These are phyloP conservation scores for Hebeloma cylindrosporum DNA, from an alignment of 768 basidiomycete species.

Conservation along the genomic window DNA sequence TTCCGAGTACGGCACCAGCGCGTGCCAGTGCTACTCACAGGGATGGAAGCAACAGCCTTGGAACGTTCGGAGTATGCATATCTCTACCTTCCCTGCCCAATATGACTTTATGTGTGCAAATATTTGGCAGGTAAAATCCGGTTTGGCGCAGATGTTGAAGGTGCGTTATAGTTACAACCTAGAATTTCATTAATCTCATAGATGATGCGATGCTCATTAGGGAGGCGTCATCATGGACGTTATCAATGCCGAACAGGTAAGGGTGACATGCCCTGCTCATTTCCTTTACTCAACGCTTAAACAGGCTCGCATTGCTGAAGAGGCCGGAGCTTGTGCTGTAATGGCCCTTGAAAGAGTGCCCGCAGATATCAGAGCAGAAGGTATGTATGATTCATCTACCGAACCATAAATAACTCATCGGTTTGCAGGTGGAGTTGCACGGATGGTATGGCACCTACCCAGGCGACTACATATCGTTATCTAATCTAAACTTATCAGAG, in stretches of 20 bases:
- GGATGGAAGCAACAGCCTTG: slow-evolving; percentile 60
- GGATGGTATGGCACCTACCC: slow-evolving; percentile 67
- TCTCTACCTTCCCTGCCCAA: slow-evolving; percentile 11
- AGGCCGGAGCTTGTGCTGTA: slow-evolving; percentile 96
- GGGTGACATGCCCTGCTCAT: not conserved
- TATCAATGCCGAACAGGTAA: slow-evolving; percentile 64
- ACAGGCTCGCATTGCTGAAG: slow-evolving; percentile 94
- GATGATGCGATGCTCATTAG: slow-evolving; percentile 43
- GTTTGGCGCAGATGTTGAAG: slow-evolving; percentile 97
- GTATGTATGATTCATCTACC: slow-evolving; percentile 21
- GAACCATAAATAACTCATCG: slow-evolving; percentile 4
- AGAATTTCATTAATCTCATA: slow-evolving; percentile 8
- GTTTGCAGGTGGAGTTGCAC: slow-evolving; percentile 75
- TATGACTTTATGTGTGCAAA: slow-evolving; percentile 1
- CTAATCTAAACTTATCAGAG: slow-evolving; percentile 51
- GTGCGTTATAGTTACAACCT: slow-evolving; percentile 35
- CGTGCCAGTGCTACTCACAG: slow-evolving; percentile 43
- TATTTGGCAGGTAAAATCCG: slow-evolving; percentile 75
- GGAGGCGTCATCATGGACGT: slow-evolving; percentile 97
- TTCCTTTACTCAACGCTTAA: slow-evolving; percentile 17
- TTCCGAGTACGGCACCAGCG: slow-evolving; percentile 50
- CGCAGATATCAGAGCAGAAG: slow-evolving; percentile 88
- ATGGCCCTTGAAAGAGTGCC: slow-evolving; percentile 97
- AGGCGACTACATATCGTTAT: slow-evolving; percentile 10
- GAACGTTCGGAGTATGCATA: slow-evolving; percentile 65